Evolutionary conservation across 202 grass and related monocot genomes (phyloP).

Genomic region (Carex sylvatica): DNA sequence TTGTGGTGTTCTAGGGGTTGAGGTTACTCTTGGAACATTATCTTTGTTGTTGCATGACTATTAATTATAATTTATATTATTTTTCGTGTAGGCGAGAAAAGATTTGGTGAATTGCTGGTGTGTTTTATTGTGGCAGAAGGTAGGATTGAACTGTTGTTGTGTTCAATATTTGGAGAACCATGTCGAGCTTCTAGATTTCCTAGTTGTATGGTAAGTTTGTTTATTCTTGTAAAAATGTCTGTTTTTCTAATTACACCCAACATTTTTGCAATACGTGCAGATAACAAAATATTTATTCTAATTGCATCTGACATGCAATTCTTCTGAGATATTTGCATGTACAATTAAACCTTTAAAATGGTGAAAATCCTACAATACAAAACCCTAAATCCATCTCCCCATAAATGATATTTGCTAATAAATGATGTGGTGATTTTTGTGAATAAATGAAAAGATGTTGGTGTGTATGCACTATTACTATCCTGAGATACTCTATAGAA

Average conservation of each 20-base stretch:
- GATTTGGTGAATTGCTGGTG: conserved; percentile 87
- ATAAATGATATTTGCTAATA: neutral
- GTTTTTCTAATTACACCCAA: conserved; percentile 15
- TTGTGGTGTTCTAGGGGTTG: neutral
- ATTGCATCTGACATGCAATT: neutral
- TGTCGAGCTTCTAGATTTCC: conserved; percentile 92
- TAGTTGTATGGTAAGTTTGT: conserved; percentile 82
- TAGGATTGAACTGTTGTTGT: conserved; percentile 65
- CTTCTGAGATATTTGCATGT: neutral
- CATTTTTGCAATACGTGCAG: neutral
- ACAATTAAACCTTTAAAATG: neutral
- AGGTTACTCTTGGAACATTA: neutral
- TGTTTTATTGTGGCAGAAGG: conserved; percentile 84
- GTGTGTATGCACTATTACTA: neutral
- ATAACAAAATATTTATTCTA: neutral
- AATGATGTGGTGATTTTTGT: neutral
- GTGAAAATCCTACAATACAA: neutral
- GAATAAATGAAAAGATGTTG: neutral
- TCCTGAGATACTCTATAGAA: conserved; percentile 1
- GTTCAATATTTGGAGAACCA: conserved; percentile 89
- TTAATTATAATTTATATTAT: conserved; percentile 13
- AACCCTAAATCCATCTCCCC: neutral
- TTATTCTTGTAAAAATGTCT: conserved; percentile 21
- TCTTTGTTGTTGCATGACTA: neutral
- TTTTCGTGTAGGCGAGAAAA: conserved; percentile 73